Evolutionary conservation across 306 rosid genomes (phyloP), one percentile per base, ranked within the genome.

Genomic region (Glycine tomentella): DNA sequence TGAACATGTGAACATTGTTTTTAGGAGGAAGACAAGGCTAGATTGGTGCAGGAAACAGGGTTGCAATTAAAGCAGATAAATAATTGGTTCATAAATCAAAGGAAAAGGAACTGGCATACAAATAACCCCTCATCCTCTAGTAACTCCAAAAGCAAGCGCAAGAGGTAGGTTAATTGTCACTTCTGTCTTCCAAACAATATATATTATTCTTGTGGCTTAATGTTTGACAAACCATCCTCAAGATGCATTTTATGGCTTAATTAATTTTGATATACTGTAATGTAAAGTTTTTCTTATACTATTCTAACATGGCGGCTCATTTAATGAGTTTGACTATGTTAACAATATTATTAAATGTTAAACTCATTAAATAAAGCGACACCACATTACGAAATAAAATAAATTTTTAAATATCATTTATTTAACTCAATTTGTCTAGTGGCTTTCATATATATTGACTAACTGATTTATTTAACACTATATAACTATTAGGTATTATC

Each of bases 11-110:
- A 25, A 25, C 31, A 25, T 25, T 25, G 31, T 0, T 25, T 25
- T 25, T 72, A 95, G 98, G 98, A 95, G 86, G 98, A 95, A 87
- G 98, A 95, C 89, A 95, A 95, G 68, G 89, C 95, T 31, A 88
- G 90, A 84, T 75, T 95, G 86, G 98, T 92, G 76, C 97, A 86
- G 78, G 98, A 95, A 91, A 95, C 98, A 51, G 98, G 97, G 1
- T 89, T 95, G 85, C 99, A 95, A 46, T 65, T 95, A 82, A 95
- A 87, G 87, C 90, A 87, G 74, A 87, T 87, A 79, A 87, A 87
- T 53, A 87, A 87, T 42, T 87, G 89, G 89, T 87, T 87, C 71
- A 87, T 87, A 6, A 87, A 87, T 62, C 89, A 87, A 82, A 87
- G 90, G 74, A 95, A 95, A 82, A 89, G 99, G 87, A 95, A 95